These are phyloP conservation scores for Fusarium avenaceum DNA, from an alignment of 2,329 filamentous ascomycete species.

Conservation along the genomic window DNA sequence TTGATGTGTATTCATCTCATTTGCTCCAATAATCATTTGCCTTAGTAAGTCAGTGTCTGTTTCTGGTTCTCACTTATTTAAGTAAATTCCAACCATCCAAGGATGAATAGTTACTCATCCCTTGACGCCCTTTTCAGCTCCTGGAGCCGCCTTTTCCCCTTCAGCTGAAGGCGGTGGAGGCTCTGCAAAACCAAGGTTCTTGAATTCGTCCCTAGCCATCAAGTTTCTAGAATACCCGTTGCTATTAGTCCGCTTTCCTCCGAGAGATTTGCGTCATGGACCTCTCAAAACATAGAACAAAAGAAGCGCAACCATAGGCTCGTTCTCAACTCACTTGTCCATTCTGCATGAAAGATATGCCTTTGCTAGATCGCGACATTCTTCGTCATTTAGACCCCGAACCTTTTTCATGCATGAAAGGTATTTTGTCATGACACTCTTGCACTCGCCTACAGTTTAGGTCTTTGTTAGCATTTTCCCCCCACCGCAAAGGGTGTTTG, in stretches of 20 bases:
- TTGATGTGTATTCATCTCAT: conserved; percentile 49
- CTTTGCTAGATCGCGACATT: conserved; percentile 89
- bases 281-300: background rate
- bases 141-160: conserved; percentile 47
- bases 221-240: conserved; percentile 73
- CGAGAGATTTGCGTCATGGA: conserved; percentile 37
- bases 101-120: conserved; percentile 34
- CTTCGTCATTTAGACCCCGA: conserved; percentile 85
- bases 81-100: conserved; percentile 28
- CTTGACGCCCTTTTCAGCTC: conserved; percentile 55
- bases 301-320: too few species aligned
- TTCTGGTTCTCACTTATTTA: conserved; percentile 4
- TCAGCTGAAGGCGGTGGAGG: conserved; percentile 38
- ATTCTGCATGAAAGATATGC: conserved; percentile 91
- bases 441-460: conserved; percentile 83
- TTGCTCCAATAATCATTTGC: conserved; percentile 35
- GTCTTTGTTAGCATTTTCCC: conserved; percentile 16
- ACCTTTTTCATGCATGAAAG: conserved; percentile 88
- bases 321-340: conserved; percentile 77
- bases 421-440: conserved; percentile 86
- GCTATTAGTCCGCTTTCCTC: conserved; percentile 38
- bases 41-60: conserved; percentile 13
- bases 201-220: conserved; percentile 96
- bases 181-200: conserved; percentile 83
- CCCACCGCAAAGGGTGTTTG: background rate